Percentiles rank a stretch among this genome's conserved stretches.
Evolutionary conservation across 2,329 filamentous ascomycete genomes (phyloP).

Genomic region (Trichoderma sp.): DNA sequence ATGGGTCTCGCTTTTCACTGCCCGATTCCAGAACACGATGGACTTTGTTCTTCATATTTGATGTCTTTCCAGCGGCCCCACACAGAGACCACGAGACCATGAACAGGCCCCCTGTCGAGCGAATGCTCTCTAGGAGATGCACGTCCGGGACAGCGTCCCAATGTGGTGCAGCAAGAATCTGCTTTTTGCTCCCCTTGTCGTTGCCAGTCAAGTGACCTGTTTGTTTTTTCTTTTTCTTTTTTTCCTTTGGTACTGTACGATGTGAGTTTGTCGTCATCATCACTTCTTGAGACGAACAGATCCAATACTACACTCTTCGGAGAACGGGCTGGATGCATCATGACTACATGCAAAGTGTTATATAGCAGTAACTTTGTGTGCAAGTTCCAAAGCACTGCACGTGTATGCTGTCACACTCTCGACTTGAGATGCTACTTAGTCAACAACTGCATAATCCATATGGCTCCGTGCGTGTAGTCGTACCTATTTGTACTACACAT

Average conservation of each 20-base stretch:
- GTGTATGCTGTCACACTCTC: not conserved
- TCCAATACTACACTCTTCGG: not conserved
- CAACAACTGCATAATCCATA: not conserved
- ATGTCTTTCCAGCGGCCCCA: constrained; percentile 10
- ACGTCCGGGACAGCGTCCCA: constrained; percentile 3
- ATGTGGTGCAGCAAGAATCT: constrained; percentile 2
- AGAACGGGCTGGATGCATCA: not conserved
- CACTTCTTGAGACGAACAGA: not conserved
- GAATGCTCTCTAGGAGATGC: constrained; percentile 4
- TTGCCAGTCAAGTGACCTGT: not conserved
- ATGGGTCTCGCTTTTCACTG: not conserved
- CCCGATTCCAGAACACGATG: not conserved
- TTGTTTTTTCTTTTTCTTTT: not conserved
- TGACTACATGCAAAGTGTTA: too few species aligned
- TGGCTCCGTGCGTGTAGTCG: not conserved
- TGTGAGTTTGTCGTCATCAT: not conserved
- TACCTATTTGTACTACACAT: not conserved
- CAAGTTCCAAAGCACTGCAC: too few species aligned
- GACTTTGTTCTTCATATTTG: not conserved
- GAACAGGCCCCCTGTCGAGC: constrained; percentile 7
- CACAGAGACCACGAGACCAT: constrained; percentile 16
- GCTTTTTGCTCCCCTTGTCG: not conserved
- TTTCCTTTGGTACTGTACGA: not conserved
- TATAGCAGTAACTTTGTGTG: too few species aligned
- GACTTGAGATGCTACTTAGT: not conserved